Percentiles rank a stretch among this genome's conserved stretches.
phyloP scores from a whole-genome alignment of 306 rosid genomes.

The Malus fusca region DNA sequence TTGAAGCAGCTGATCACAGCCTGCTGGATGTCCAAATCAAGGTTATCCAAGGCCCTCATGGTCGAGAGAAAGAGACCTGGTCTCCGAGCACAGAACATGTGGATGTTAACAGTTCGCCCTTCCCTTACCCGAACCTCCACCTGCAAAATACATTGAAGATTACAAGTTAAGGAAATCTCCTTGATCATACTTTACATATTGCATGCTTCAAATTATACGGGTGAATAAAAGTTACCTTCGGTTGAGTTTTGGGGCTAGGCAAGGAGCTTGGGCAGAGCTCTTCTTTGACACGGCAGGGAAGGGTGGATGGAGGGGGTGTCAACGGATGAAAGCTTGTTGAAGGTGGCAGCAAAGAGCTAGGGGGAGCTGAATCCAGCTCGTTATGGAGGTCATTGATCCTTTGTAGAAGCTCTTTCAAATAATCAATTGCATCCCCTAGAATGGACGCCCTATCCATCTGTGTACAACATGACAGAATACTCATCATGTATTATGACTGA shows the following conservation, averaged over 20 bases:
- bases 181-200: not conserved
- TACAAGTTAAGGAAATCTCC: not conserved
- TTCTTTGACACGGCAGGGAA: constrained; percentile 73
- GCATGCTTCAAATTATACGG: not conserved
- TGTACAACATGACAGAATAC: constrained; percentile 7
- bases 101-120: constrained; percentile 85
- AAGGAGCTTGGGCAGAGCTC: constrained; percentile 62
- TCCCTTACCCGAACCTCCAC: constrained; percentile 81
- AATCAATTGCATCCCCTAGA: constrained; percentile 92
- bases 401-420: constrained; percentile 85
- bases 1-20: constrained; percentile 95
- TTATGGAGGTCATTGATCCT: constrained; percentile 77
- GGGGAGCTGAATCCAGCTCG: constrained; percentile 74
- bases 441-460: constrained; percentile 97
- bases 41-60: constrained; percentile 77
- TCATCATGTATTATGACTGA: not conserved
- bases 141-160: constrained; percentile 23
- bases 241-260: constrained; percentile 64
- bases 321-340: constrained; percentile 62
- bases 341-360: constrained; percentile 49
- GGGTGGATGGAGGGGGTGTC: constrained; percentile 70
- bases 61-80: constrained; percentile 85
- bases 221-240: constrained; percentile 43
- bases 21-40: constrained; percentile 88
- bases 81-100: constrained; percentile 81